Base-by-base conservation (phyloP, 1,139 yeast genomes). In the Yamadazyma sp. region DNA sequence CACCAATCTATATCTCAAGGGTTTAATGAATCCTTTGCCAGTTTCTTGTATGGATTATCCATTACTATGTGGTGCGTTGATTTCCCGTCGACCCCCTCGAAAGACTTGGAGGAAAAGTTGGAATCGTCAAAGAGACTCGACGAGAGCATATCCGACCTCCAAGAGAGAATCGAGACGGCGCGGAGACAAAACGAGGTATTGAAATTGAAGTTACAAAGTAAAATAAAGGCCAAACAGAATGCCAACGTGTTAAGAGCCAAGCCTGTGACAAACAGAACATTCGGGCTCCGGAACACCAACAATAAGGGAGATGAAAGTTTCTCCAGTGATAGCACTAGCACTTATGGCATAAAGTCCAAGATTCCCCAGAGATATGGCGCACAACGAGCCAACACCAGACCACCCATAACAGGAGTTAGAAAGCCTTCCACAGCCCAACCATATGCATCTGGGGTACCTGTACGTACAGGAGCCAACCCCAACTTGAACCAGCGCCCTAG, bases 11-110 rank as follows among this genome's bases (percentile, higher is more conserved):
- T 81, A 8, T 53, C 61, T 5, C 64, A 64, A 9, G 77, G 76
- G 33, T 73, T 81, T 53, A 81, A 81, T 54, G 87, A 81, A 54
- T 75, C 84, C 1, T 72, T 81, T 51, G 79, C 84, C 9, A 69
- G 83, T 31, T 73, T 81, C 34, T 58, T 81, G 38, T 81, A 79
- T 51, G 87, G 88, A 5, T 56, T 81, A 39, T 71, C 76, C 48
- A 75, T 80, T 51, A 79, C 82, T 40, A 80, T 83, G 59, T 81
- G 84, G 79, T 81, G 87, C 59, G 78, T 79, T 23, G 81, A 77
- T 51, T 79, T 79, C 47, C 74, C 73, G 1, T 69, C 69, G 1
- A 56, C 68, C 34, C 75, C 76, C 8, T 59, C 67, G 4, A 55
- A 55, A 38, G 58, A 55, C n/a, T 63, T 60, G 22, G 66, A 67